A percentile compares a stretch with the other conserved stretches of the same genome.
Evolutionary conservation across 2,329 filamentous ascomycete genomes (phyloP).

Genomic region (Trichoderma sp.): DNA sequence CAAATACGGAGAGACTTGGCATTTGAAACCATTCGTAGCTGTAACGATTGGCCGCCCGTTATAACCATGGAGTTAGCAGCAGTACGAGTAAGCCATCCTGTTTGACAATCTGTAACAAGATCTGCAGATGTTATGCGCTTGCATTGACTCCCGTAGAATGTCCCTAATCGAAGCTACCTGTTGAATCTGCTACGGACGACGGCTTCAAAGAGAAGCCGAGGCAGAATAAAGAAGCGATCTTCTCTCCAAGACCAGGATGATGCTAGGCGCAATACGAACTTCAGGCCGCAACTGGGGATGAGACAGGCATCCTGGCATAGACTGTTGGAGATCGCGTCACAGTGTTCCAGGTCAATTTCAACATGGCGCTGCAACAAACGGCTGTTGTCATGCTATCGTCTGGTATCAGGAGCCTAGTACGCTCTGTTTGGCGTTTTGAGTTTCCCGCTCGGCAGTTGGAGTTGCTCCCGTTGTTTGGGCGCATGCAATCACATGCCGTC

Average conservation of each 20-base stretch:
- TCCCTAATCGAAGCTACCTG: not conserved
- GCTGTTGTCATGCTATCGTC: not conserved
- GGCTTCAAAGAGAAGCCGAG: not conserved
- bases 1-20: not conserved
- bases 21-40: not conserved
- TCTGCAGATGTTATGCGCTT: not conserved
- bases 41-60: not conserved
- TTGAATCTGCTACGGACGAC: not conserved
- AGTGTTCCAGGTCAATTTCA: slow-evolving; percentile 6
- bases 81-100: not conserved
- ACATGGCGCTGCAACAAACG: not conserved
- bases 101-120: not conserved
- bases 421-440: not conserved
- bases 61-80: not conserved
- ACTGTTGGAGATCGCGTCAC: not conserved
- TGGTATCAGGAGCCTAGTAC: not conserved
- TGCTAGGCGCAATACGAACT: not conserved
- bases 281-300: not conserved
- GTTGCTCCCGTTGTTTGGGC: not conserved
- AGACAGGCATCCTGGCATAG: not conserved
- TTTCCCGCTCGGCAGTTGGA: not conserved
- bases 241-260: not conserved
- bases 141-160: not conserved
- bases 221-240: not conserved
- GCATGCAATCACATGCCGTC: not conserved